Evolutionary conservation across 2,329 filamentous ascomycete species (phyloP), one percentile per base, ranked within the genome.

Genomic region (Dothiorella sarmentorum): DNA sequence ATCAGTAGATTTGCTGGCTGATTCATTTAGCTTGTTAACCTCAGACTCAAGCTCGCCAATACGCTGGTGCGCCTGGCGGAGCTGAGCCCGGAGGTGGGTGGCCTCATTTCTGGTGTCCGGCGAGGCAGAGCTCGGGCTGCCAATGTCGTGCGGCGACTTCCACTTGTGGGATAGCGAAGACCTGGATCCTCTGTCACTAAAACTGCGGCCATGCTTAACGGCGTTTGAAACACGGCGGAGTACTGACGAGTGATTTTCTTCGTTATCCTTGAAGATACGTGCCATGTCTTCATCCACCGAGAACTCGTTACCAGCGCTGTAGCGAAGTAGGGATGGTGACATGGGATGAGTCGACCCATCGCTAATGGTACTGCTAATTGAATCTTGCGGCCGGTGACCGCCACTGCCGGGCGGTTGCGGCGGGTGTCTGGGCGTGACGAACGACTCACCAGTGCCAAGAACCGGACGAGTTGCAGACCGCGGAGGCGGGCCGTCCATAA

Each of bases 281-380:
- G 90, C 89, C 85, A 97, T 91, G 69, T 97, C 94, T 72, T 97
- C 92, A 64, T 97, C 93, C 87, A 96, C 86, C 61, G 89, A 94
- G 68, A 97, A 94, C 64, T 96, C 91, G 57, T 87, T 90, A 55
- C 90, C 90, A 42, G 84, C 82, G 72, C 88, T 96, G 61, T 84
- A 76, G 35, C 77, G 76, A 11, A 78, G 78, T 49, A 75, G 61
- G 15, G 60, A 61, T n/a, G 67, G 60, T 3, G 65, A 64, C 24
- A 66, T 63, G 7, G 57, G 62, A 57, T 67, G 65, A 58, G 69
- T 65, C 4, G 72, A 73, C 51, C 56, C 69, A 60, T 69, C 75
- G 62, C 72, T 79, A 42, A 74, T 75, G 38, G 73, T 64, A 22
- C 75, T 78, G 63, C 76, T 76, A 38, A 75, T 68, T 18, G 78